phyloP scores from a whole-genome alignment of 441 rosid species.

The Populus tomentosa region DNA sequence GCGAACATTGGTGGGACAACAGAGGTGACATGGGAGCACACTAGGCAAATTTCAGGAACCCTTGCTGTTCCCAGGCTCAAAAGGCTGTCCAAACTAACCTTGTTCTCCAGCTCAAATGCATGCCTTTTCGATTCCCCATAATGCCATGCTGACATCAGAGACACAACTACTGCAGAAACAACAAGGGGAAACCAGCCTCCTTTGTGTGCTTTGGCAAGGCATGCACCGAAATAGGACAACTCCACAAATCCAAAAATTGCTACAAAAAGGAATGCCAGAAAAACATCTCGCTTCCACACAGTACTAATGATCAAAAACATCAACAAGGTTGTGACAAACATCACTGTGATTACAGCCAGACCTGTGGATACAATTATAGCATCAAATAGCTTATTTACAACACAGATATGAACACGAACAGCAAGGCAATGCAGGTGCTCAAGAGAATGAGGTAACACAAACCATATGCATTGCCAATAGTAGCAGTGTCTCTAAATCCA shows the following conservation, averaged over 20 bases:
- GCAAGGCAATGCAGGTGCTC: not conserved
- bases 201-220: conserved; percentile 21
- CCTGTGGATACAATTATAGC: conserved; percentile 16
- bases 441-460: not conserved
- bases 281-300: conserved; percentile 18
- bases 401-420: not conserved
- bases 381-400: not conserved
- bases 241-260: conserved; percentile 22
- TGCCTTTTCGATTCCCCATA: conserved; percentile 17
- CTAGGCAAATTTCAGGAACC: conserved; percentile 27
- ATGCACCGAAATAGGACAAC: conserved; percentile 17
- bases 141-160: conserved; percentile 27
- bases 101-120: conserved; percentile 23
- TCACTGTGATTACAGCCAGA: conserved; percentile 25
- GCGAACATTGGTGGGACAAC: conserved; percentile 29
- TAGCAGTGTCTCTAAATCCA: conserved; percentile 23
- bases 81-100: conserved; percentile 13
- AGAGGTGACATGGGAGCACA: conserved; percentile 20
- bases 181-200: conserved; percentile 31
- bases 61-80: conserved; percentile 18
- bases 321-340: conserved; percentile 29
- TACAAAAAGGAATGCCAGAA: conserved; percentile 15
- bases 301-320: conserved; percentile 23
- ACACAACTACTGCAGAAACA: conserved; percentile 11
- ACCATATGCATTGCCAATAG: conserved; percentile 29